Evolutionary conservation across 805 yeast genomes (phyloP), one percentile per base, ranked within the genome.

Genomic region (Schwanniomyces occidentalis): DNA sequence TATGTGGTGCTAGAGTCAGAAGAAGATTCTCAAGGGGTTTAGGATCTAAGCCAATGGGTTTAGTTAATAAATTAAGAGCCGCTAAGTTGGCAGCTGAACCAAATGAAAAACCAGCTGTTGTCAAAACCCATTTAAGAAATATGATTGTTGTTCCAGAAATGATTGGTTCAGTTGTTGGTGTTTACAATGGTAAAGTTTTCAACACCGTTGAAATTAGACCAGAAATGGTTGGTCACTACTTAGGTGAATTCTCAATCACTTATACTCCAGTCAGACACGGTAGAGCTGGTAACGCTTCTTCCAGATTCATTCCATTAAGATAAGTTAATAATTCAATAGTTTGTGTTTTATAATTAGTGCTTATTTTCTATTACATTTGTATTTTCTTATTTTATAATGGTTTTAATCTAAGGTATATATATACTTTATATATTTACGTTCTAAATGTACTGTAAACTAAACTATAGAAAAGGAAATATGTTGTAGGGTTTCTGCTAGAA

Each of bases 211-310:
- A 93, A 76, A 78, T 93, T 76, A 89, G 79, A 75, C 96, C 99
- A 66, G 99, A 93, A 81, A 93, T 93, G 99, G 90, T 91, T 70
- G 98, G 99, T 71, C 96, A 91, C 85, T 93, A 93, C 95, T 86
- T 93, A 65, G 99, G 97, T 79, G 99, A 93, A 81, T 93, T 93
- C 88, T 91, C 99, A 65, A 93, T 93, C 76, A 80, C 99, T 63
- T 93, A 93, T 82, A 86, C 95, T 74, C 99, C 99, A 70, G 97
- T 91, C 71, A 88, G 95, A 82, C 99, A 95, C 82, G 97, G 97
- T 84, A 84, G 93, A 80, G 90, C 95, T 63, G 95, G 90, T 82
- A 75, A 77, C 77, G 85, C 74, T 74, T 85, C 73, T 65, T 75
- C 72, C 72, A 73, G 85, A 73, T 83, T 83, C 82, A 80, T 81